Evolutionary conservation across 768 basidiomycete genomes (phyloP), one percentile per base, ranked within the genome.

Genomic region (Collybia nuda): DNA sequence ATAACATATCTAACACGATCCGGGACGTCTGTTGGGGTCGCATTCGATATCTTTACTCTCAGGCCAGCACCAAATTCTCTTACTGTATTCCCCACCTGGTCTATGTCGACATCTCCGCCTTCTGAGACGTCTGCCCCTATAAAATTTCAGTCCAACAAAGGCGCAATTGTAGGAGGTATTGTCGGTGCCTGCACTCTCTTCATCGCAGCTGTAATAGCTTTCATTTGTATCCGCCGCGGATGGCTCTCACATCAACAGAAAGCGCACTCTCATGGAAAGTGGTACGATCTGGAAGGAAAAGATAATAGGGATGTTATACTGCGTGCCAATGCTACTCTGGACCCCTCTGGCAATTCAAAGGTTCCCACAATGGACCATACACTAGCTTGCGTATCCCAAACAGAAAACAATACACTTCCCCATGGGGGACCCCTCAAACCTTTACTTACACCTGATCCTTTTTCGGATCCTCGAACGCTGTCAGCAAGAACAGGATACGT

Each of bases 111-210:
- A n/a, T 39, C 50, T 17, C 41, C 8, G 29, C 28, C 15, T 37
- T 17, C 14, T 26, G 39, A 14, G 15, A 22, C 45, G 8, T n/a
- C 21, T 48, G 11, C 18, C 12, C 19, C 12, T 35, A 8, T 6
- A 23, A 42, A 9, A 18, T n/a, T 46, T 44, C 52, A 28, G 50
- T 44, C n/a, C 12, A 53, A 51, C 35, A 46, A 35, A 8, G 56
- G 52, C 29, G 58, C 54, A 22, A 62, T 62, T 3, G 53, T 49
- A 24, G 62, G 56, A 2, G 57, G 55, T 6, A 45, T 59, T 18
- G 9, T 61, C 7, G 62, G 62, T 3, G 57, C 29, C n/a, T 24
- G 50, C 26, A 52, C 45, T 14, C 47, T 55, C 21, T 12, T 60
- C 6, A n/a, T 58, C 18, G 48, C 45, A 2, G 40, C 43, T 35